Evolutionary conservation across 345 rosid genomes (phyloP), one percentile per base, ranked within the genome.

Genomic region (Eucalyptus leucophloia): DNA sequence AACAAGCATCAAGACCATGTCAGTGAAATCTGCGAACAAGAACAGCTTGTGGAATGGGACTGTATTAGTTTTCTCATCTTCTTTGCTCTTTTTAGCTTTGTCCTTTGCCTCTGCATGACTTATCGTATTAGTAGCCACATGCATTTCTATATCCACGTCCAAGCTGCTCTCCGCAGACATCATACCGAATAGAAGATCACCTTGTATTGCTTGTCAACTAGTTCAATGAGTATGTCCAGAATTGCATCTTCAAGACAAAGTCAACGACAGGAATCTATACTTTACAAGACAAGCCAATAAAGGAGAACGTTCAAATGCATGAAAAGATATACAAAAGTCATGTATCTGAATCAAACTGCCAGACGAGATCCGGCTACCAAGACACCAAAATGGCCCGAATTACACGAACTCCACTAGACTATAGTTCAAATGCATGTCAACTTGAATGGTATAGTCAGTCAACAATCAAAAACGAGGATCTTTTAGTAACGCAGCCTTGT

Each of bases 31-130:
- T 44, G 98, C 96, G 89, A 96, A 97, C 3, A 94, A 90, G 90
- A 97, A 97, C 37, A 97, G 93, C 94, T 96, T 96, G 91, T 91
- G 90, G 89, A 96, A 95, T 4, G 98, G 95, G 83, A 96, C 97
- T 40, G 95, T 90, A 50, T 93, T 91, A 12, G 89, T 86, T 89
- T 94, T 94, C 94, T 93, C 95, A 21, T 94, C 90, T 34, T 91
- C 94, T 88, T 94, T 93, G 51, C 60, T 88, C 91, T 93, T 92
- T 87, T 80, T 91, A 5, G 56, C 72, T 42, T 90, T 89, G 86
- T 80, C 87, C n/a, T 54, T 85, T 17, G 91, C 89, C 47, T 91
- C 93, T 72, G 81, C 90, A 72, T 37, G 45, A 72, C 83, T 37
- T 12, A 6, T 72, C 23, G 16, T 34, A 77, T 21, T 12, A 21